Evolutionary conservation across 495 filamentous ascomycete genomes (phyloP).

Genomic region (Durotheca rogersii): DNA sequence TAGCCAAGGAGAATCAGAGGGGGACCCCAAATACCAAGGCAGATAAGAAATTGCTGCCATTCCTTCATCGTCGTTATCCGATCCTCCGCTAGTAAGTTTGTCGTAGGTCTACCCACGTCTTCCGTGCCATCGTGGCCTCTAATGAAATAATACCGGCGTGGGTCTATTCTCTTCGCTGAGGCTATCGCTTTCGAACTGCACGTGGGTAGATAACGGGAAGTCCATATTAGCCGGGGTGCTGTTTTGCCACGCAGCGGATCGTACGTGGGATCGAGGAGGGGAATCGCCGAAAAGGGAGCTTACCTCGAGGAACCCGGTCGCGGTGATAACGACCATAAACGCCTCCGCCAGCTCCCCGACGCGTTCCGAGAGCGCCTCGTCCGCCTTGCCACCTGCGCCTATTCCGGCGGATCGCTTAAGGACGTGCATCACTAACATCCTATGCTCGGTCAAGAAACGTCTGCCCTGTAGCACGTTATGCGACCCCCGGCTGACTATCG

Average conservation of each 20-base stretch:
- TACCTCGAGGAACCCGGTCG: conserved; percentile 63
- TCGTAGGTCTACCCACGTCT: too few species aligned
- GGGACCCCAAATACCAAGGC: neutral
- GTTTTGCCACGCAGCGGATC: too few species aligned
- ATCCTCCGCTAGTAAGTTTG: neutral
- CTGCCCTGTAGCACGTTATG: conserved; percentile 80
- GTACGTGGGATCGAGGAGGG: too few species aligned
- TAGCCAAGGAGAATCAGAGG: too few species aligned
- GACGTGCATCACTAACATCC: conserved; percentile 77
- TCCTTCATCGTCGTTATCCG: neutral
- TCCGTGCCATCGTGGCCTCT: conserved; percentile 6
- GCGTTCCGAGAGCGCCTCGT: conserved; percentile 43
- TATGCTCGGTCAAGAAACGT: conserved; percentile 74
- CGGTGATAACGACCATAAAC: conserved; percentile 57
- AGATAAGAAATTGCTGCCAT: conserved; percentile 1
- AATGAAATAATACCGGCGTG: conserved; percentile 29
- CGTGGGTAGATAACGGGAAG: conserved; percentile 2
- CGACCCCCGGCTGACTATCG: conserved; percentile 72
- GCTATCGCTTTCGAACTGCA: conserved; percentile 47
- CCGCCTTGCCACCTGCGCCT: conserved; percentile 49
- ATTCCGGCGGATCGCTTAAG: conserved; percentile 88
- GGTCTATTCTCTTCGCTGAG: conserved; percentile 24
- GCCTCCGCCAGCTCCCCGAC: conserved; percentile 58
- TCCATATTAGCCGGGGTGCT: conserved; percentile 26
- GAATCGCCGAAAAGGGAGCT: too few species aligned